Evolutionary conservation across 2,329 filamentous ascomycete genomes (phyloP).

Genomic region (Pyrenochaeta sp.): DNA sequence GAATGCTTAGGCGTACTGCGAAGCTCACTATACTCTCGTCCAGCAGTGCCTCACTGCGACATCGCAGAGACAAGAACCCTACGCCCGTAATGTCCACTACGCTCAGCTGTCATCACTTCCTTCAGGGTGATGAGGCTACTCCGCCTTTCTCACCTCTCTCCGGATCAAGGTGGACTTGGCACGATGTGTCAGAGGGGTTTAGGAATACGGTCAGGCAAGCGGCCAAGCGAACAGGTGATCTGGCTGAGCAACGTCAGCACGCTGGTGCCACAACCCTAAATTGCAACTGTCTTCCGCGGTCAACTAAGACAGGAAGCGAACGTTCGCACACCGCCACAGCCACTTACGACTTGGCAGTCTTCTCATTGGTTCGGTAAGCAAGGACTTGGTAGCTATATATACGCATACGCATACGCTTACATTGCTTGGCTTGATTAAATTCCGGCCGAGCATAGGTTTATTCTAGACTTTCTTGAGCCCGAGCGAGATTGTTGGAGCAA

Average conservation of each 20-base stretch:
- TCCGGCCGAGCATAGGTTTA: neutral
- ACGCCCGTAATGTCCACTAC: neutral
- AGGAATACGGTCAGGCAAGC: neutral
- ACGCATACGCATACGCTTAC: neutral
- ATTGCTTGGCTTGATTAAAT: neutral
- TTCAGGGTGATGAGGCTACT: neutral
- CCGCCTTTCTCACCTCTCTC: constrained; percentile 3
- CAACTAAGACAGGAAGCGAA: neutral
- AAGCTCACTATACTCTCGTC: neutral
- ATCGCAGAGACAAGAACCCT: neutral
- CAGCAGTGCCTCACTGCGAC: neutral
- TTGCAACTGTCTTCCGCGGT: neutral
- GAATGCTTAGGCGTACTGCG: neutral
- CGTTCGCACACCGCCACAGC: neutral
- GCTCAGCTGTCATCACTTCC: constrained; percentile 1
- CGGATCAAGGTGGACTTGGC: neutral
- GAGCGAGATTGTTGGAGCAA: neutral
- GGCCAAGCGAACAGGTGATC: neutral
- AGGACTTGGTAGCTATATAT: neutral
- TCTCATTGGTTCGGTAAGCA: neutral
- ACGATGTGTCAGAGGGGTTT: neutral
- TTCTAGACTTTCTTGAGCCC: neutral
- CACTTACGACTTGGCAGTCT: too few relatives aligned
- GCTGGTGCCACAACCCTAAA: neutral
- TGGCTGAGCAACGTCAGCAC: neutral